Percentiles rank a stretch among this genome's conserved stretches.
phyloP scores from a whole-genome alignment of 192 early-diverging fungal genomes.

The Coemansia sp. region DNA sequence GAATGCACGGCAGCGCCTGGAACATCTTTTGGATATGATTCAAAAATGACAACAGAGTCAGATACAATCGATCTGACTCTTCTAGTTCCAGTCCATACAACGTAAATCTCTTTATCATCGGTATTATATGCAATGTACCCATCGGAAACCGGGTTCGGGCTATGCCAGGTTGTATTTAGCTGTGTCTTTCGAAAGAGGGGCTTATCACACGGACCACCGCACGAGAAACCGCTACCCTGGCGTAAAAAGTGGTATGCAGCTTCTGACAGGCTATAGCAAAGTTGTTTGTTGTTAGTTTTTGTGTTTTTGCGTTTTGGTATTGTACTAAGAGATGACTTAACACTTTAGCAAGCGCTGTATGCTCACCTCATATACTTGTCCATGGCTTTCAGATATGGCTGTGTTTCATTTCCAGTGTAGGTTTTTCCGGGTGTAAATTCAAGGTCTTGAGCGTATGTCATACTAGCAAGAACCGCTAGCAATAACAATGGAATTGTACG shows the following conservation, averaged over 20 bases:
- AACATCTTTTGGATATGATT: constrained; percentile 25
- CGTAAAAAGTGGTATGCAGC: constrained; percentile 39
- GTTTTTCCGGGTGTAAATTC: constrained; percentile 39
- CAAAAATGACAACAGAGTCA: constrained; percentile 34
- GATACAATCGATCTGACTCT: constrained; percentile 34
- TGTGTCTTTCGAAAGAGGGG: constrained; percentile 13
- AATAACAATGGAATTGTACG: not conserved
- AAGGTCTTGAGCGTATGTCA: constrained; percentile 27
- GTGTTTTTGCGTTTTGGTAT: not conserved
- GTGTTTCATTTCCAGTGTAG: constrained; percentile 29
- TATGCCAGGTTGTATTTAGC: constrained; percentile 51
- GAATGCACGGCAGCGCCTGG: constrained; percentile 31
- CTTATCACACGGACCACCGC: constrained; percentile 23
- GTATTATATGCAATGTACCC: constrained; percentile 40
- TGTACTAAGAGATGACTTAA: no score
- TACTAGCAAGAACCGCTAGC: not conserved
- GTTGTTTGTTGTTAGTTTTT: constrained; percentile 33
- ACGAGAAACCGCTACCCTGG: constrained; percentile 38
- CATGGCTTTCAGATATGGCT: constrained; percentile 34
- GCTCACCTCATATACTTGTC: constrained; percentile 52
- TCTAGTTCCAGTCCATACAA: constrained; percentile 47
- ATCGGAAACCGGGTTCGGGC: constrained; percentile 41
- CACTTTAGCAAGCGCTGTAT: no score
- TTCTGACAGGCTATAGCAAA: constrained; percentile 44
- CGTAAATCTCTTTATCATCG: constrained; percentile 42